A percentile compares a stretch with the other conserved stretches of the same genome.
Conservation (phyloP, 345 rosid species). For the Eucalyptus curtisii region DNA sequence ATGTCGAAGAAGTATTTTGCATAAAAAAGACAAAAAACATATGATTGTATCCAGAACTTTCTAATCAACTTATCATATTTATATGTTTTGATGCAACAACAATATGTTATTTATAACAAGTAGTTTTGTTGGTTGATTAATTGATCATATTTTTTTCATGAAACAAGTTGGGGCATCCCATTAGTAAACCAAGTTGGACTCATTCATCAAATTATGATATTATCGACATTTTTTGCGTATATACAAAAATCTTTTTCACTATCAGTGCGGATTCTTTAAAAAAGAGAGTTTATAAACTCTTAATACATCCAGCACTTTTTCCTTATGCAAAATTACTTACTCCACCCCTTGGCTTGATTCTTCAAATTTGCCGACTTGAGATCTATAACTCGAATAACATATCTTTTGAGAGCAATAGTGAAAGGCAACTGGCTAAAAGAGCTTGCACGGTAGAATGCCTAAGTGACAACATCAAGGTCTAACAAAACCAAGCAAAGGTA, state of each 20-base stretch:
- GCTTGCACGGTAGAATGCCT: neutral
- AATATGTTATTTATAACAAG: rapidly evolving
- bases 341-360: neutral
- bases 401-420: neutral
- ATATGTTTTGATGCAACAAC: too few relatives aligned
- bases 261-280: rapidly evolving
- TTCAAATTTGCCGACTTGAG: neutral
- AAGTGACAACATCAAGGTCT: neutral
- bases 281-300: neutral
- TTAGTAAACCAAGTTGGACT: rapidly evolving
- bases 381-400: neutral
- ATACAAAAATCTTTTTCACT: rapidly evolving
- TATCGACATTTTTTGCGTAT: rapidly evolving
- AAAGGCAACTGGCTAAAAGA: neutral
- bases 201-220: too few relatives aligned
- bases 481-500: neutral
- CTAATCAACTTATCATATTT: neutral
- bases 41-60: neutral
- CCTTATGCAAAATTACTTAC: neutral
- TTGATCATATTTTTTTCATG: too few relatives aligned
- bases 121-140: too few relatives aligned
- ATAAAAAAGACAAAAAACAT: neutral
- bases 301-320: neutral
- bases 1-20: neutral
- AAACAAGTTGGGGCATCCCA: too few relatives aligned